phyloP scores from a whole-genome alignment of 352 stramenopile species.

The Phytopythium aichiense region DNA sequence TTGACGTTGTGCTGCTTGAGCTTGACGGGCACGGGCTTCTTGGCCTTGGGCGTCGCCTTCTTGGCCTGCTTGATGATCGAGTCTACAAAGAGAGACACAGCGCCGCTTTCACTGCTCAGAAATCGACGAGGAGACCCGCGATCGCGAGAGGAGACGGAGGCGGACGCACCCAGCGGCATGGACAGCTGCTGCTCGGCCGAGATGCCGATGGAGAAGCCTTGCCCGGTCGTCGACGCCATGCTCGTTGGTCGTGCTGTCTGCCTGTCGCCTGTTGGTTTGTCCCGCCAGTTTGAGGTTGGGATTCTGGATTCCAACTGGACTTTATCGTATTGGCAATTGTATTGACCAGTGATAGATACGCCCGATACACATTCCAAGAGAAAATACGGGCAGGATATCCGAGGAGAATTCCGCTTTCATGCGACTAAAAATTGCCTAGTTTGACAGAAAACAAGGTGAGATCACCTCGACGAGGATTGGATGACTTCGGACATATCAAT shows the following conservation, averaged over 20 bases:
- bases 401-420: no score
- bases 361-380: no score
- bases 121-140: not conserved
- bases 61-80: slow-evolving; percentile 34
- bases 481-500: no score
- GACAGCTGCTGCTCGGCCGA: slow-evolving; percentile 53
- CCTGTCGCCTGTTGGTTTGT: not conserved
- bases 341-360: no score
- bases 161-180: slow-evolving; percentile 37
- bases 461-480: no score
- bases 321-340: not conserved
- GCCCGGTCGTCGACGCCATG: slow-evolving; percentile 8
- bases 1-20: slow-evolving; percentile 69
- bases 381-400: no score
- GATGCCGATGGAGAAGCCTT: slow-evolving; percentile 42
- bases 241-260: not conserved
- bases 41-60: slow-evolving; percentile 14
- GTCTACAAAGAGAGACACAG: slow-evolving; percentile 17
- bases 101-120: slow-evolving; percentile 1
- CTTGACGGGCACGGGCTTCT: slow-evolving; percentile 15
- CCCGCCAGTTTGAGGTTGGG: not conserved
- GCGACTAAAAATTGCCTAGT: no score
- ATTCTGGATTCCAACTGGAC: not conserved
- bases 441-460: no score
- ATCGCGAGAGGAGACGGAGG: not conserved